A percentile compares a stretch with the other conserved stretches of the same genome.
phyloP scores from a whole-genome alignment of 2,329 filamentous ascomycete species.

The Fusarium coicis region DNA sequence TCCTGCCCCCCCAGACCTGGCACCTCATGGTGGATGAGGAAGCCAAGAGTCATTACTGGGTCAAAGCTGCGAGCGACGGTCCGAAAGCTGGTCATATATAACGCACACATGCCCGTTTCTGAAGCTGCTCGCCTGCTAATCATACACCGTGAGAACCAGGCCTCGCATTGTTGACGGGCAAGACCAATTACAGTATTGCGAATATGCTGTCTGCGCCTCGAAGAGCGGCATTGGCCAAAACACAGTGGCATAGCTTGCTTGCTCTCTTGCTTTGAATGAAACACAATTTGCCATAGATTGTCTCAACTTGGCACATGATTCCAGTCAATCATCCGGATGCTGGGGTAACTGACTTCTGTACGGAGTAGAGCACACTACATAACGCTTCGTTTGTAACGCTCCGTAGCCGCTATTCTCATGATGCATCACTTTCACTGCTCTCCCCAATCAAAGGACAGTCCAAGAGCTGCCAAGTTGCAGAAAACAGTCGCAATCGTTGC shows the following conservation, averaged over 20 bases:
- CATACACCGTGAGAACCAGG: neutral
- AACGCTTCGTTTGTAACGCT: neutral
- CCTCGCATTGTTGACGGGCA: neutral
- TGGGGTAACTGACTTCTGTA: neutral
- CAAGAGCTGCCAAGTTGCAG: conserved; percentile 3
- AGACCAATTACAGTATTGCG: neutral
- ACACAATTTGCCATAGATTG: neutral
- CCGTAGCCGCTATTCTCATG: neutral
- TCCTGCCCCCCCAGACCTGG: neutral
- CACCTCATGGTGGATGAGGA: conserved; percentile 16
- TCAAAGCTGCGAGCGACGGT: conserved; percentile 13
- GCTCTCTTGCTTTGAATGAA: neutral
- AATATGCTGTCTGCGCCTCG: neutral
- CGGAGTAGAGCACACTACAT: neutral
- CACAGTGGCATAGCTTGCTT: neutral
- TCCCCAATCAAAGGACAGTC: conserved; percentile 9
- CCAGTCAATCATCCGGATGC: neutral
- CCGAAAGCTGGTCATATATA: conserved; percentile 15
- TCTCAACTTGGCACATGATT: neutral
- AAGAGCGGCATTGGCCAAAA: neutral
- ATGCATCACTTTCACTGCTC: neutral
- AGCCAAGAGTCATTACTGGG: conserved; percentile 10
- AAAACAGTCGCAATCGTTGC: conserved; percentile 4
- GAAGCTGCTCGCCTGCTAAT: neutral
- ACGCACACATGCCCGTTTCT: neutral